phyloP scores from a whole-genome alignment of 257 asterid genomes.

The Solanum raphanifolium region DNA sequence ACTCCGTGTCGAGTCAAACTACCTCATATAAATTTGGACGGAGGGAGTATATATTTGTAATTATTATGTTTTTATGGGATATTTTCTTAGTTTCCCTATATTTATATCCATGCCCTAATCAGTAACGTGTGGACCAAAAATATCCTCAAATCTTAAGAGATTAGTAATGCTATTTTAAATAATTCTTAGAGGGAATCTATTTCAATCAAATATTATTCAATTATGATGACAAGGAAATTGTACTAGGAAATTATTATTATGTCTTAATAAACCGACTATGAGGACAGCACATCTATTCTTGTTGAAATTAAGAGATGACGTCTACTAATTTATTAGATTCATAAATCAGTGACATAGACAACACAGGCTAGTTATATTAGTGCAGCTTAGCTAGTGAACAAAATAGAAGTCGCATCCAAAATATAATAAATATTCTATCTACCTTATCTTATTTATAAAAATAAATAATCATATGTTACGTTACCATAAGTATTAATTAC shows the following conservation, averaged over 20 bases:
- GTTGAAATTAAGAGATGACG: not conserved
- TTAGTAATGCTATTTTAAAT: not conserved
- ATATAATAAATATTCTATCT: not conserved
- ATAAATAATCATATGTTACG: not conserved
- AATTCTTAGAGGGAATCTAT: not conserved
- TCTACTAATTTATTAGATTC: not conserved
- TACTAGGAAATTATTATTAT: not conserved
- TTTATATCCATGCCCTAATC: not conserved
- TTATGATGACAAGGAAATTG: not conserved
- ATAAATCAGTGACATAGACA: not conserved
- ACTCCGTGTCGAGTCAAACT: no score
- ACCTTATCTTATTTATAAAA: not conserved
- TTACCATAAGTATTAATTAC: not conserved
- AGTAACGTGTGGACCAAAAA: not conserved
- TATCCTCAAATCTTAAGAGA: not conserved
- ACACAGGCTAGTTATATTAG: not conserved
- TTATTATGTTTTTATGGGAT: no score
- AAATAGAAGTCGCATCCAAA: not conserved
- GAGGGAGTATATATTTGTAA: no score
- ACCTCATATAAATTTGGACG: no score
- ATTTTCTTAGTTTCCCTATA: no score
- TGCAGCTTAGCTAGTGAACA: not conserved
- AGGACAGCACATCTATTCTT: not conserved
- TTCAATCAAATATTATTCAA: not conserved
- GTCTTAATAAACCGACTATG: not conserved